Percentiles rank a stretch among this genome's conserved stretches.
Evolutionary conservation across 225 moss, liverwort and hornwort species (phyloP).

Genomic region (Pleurozium schreberi): DNA sequence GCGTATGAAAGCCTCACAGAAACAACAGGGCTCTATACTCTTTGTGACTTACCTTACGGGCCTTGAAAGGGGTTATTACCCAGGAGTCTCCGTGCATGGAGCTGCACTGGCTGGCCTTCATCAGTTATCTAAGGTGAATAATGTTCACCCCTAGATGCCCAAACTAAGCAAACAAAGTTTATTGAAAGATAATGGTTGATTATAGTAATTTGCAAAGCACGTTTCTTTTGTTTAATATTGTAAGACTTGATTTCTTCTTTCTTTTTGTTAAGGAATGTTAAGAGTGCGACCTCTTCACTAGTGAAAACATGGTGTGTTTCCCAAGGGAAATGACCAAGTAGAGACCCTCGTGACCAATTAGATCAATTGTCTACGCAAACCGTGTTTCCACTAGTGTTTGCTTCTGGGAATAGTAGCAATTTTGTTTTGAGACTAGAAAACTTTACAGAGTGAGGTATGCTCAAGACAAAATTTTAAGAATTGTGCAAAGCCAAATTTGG

Average conservation of each 20-base stretch:
- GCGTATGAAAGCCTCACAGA: constrained; percentile 46
- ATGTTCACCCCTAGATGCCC: neutral
- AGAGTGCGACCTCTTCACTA: neutral
- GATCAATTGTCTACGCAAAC: neutral
- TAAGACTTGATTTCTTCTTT: neutral
- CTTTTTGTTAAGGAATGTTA: neutral
- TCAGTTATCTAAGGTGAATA: constrained; percentile 59
- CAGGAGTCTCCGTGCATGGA: constrained; percentile 63
- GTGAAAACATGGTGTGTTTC: neutral
- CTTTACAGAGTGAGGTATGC: neutral
- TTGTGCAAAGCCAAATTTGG: neutral
- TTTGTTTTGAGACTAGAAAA: neutral
- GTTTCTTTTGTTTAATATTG: neutral
- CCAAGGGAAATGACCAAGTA: neutral
- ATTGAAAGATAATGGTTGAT: neutral
- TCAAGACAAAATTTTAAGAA: neutral
- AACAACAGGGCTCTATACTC: constrained; percentile 35
- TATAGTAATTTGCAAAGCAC: neutral
- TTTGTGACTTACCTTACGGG: constrained; percentile 77
- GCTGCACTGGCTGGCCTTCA: constrained; percentile 71
- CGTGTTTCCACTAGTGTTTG: neutral
- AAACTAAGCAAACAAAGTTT: neutral
- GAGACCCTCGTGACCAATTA: neutral
- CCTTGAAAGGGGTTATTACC: constrained; percentile 56
- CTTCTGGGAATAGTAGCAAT: neutral